Conservation (phyloP, 2,329 filamentous ascomycete genomes). For the Aspergillus sp. region DNA sequence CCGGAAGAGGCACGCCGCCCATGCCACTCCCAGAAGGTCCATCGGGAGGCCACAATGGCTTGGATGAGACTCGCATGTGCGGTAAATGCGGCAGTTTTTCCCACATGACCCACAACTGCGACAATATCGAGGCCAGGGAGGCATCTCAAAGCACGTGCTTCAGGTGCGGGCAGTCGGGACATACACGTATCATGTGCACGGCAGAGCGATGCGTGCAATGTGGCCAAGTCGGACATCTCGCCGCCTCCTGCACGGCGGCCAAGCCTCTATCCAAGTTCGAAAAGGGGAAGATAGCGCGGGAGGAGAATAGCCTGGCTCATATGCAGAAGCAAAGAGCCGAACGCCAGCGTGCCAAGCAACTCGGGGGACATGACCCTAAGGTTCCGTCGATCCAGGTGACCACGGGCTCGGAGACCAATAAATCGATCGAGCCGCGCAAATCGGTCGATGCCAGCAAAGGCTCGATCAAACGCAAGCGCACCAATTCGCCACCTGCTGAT, state of each 20-base stretch:
- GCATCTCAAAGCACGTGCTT: conserved; percentile 40
- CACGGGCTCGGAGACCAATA: conserved; percentile 14
- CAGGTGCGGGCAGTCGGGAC: conserved; percentile 42
- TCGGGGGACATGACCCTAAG: conserved; percentile 46
- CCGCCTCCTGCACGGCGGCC: conserved; percentile 33
- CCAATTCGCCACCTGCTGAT: conserved; percentile 23
- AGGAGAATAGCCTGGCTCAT: conserved; percentile 37
- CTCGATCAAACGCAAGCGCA: conserved; percentile 35
- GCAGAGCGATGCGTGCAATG: conserved; percentile 45
- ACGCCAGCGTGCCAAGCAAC: conserved; percentile 40
- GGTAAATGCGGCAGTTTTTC: conserved; percentile 46
- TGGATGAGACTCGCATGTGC: conserved; percentile 45
- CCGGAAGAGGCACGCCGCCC: conserved; percentile 26
- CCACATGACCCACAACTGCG: conserved; percentile 47
- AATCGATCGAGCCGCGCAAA: conserved; percentile 9
- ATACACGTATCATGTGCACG: conserved; percentile 39
- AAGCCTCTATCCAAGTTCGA: conserved; percentile 37
- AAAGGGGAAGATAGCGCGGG: conserved; percentile 33
- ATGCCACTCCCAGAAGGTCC: conserved; percentile 33
- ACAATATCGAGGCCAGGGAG: conserved; percentile 44
- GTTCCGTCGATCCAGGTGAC: conserved; percentile 41
- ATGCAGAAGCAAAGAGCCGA: conserved; percentile 36
- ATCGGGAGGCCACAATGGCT: conserved; percentile 44
- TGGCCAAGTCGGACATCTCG: conserved; percentile 44
- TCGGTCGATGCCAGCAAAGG: conserved; percentile 11